Base-by-base conservation (phyloP, 495 filamentous ascomycete species). In the Collariella sp. region DNA sequence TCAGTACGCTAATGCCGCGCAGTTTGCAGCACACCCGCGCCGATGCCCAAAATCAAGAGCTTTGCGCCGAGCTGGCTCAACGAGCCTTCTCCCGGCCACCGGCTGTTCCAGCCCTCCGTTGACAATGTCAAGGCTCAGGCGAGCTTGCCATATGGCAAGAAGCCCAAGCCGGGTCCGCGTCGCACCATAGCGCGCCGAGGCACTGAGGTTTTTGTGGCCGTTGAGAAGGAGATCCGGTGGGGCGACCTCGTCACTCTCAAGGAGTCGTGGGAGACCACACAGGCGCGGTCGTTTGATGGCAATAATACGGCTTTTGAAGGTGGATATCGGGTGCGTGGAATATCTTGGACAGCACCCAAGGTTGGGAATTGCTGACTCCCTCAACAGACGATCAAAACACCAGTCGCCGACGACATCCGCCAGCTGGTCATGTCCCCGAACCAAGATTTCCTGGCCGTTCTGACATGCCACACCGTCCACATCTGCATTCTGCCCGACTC, bases 171-270 rank as follows among this genome's bases (percentile, higher is more conserved):
- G 7, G 83, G 86, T 11, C 79, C 88, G 3, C 74, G 73, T 36
- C 78, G 82, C 46, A 90, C 79, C 9, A 80, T 93, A 36, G 89
- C 87, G 7, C 79, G 76, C 36, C 73, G 88, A 43, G 87, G 83
- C 40, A 86, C 84, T 29, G 86, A 96, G 59, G 73, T 94, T 1
- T 95, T 95, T 65, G 82, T 86, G 1, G 88, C 88, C 13, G 83
- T 86, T 12, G 89, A 88, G 26, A 91, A 85, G 58, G 82, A 94
- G 67, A 87, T 96, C 35, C 77, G 89, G 63, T 96, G 90, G 90
- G 82, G 84, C 7, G 84, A 91, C 68, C 72, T 95, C 9, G 77
- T 77, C 36, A 75, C 78, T 53, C 68, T 95, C 50, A 91, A 89
- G 68, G 83, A 89, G 59, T 75, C 80, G 61, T 88, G 81, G 77